Conservation (phyloP, 2,329 filamentous ascomycete genomes). For the Gyromitra esculenta region DNA sequence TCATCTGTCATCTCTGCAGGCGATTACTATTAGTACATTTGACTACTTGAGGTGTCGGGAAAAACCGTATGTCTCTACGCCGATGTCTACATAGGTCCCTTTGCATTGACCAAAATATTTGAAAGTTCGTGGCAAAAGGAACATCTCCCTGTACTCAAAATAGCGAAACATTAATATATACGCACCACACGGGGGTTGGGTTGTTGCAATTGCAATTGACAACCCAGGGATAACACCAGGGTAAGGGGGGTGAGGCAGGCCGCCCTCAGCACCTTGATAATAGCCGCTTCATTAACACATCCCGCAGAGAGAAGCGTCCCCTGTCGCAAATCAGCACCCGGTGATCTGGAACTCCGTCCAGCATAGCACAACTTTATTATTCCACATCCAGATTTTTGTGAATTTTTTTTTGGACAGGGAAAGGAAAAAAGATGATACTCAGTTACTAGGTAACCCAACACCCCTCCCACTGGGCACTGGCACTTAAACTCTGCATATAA, state of each 20-base stretch:
- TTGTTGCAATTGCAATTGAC: conserved; percentile 51
- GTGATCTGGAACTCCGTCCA: conserved; percentile 48
- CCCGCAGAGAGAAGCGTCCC: conserved; percentile 47
- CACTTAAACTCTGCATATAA: conserved; percentile 53
- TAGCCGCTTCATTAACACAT: conserved; percentile 50
- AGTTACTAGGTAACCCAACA: conserved; percentile 15
- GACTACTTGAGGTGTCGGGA: conserved; percentile 20
- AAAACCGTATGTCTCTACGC: conserved; percentile 17
- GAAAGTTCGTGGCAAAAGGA: conserved; percentile 25
- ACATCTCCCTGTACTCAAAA: conserved; percentile 35
- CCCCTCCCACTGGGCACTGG: not conserved
- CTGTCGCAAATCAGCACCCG: conserved; percentile 52
- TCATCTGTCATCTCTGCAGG: conserved; percentile 34
- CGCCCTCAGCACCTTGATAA: conserved; percentile 41
- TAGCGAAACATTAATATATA: conserved; percentile 46
- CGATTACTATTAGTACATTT: conserved; percentile 4
- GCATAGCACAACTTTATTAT: conserved; percentile 47
- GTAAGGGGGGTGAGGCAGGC: conserved; percentile 27
- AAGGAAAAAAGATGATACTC: conserved; percentile 26
- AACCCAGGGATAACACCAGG: conserved; percentile 39
- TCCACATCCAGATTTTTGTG: conserved; percentile 47
- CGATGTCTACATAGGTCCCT: conserved; percentile 30
- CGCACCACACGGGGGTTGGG: conserved; percentile 47
- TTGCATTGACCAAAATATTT: conserved; percentile 39
- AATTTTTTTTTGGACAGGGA: conserved; percentile 34